Evolutionary conservation across 2,329 filamentous ascomycete genomes (phyloP), one percentile per base, ranked within the genome.

Genomic region (Fusarium sp.): DNA sequence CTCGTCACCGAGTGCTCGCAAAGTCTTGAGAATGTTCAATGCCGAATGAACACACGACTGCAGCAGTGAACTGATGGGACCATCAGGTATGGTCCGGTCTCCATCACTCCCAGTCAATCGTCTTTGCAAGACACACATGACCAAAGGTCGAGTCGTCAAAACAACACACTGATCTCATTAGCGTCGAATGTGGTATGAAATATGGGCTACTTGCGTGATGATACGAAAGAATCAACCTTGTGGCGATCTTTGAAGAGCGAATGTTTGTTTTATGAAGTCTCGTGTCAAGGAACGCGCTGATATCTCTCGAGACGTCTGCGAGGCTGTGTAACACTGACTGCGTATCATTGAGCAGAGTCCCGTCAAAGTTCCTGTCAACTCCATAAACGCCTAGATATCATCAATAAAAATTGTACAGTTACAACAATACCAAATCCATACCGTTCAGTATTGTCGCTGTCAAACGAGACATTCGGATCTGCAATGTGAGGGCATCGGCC

Each of bases 291-390:
- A 58, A 58, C 22, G 33, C 22, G 22, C 35, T 38, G 35, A 58
- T 58, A 1, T 58, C 56, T 27, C 56, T 38, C 11, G 56, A 58
- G 16, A 58, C 22, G 16, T 58, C 56, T 13, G 56, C 56, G 6
- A 58, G 56, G 7, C 56, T 58, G 10, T 58, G 56, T n/a, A 58
- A 10, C 7, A 58, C 66, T 8, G 29, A 54, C 25, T 66, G 45
- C n/a, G 57, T 66, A 50, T 69, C 52, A 16, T 22, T 69, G 14
- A 69, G 62, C 6, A 69, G 22, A 40, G 33, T 57, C 10, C 66
- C 54, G 7, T 68, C 61, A 8, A 60, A 58, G 29, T 64, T 45
- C 25, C 47, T 50, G 33, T 65, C 54, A 10, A 65, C 66, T 9
- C 66, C 66, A 16, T 68, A 68, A 10, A 68, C 33, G 2, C 57